Evolutionary conservation across 306 rosid species (phyloP).

Genomic region (Hippophae tibetana): DNA sequence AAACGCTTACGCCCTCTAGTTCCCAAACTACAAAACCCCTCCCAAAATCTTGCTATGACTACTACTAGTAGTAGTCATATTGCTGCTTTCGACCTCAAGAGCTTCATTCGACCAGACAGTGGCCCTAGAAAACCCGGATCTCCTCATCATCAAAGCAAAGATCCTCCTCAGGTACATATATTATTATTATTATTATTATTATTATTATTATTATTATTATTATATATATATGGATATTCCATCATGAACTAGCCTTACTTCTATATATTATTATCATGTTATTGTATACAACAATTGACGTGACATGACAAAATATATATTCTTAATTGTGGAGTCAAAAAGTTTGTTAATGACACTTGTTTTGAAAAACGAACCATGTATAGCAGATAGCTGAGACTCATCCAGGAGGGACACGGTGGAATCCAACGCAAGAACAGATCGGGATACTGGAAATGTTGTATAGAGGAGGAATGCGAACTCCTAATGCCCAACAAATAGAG

Average conservation of each 20-base stretch:
- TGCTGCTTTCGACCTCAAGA: conserved; percentile 65
- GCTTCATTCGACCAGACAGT: conserved; percentile 68
- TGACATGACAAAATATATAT: no score
- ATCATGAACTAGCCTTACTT: no score
- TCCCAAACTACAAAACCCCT: conserved; percentile 43
- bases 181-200: no score
- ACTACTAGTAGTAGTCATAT: not conserved
- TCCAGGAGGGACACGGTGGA: conserved; percentile 94
- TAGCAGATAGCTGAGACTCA: conserved; percentile 48
- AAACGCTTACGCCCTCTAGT: conserved; percentile 92
- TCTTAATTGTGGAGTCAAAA: no score
- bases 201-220: no score
- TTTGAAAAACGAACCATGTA: no score
- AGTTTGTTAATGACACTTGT: no score
- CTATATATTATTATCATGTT: no score
- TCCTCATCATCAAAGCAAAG: conserved; percentile 24
- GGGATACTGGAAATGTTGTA: conserved; percentile 86
- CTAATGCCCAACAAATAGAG: conserved; percentile 87
- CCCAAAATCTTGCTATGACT: not conserved
- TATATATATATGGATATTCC: no score
- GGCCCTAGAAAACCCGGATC: conserved; percentile 42
- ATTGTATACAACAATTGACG: no score
- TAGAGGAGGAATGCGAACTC: conserved; percentile 85
- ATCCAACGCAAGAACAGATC: conserved; percentile 94
- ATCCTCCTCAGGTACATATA: conserved; percentile 14